Conservation (phyloP, 2,329 filamentous ascomycete genomes). For the Colletotrichum incanum region DNA sequence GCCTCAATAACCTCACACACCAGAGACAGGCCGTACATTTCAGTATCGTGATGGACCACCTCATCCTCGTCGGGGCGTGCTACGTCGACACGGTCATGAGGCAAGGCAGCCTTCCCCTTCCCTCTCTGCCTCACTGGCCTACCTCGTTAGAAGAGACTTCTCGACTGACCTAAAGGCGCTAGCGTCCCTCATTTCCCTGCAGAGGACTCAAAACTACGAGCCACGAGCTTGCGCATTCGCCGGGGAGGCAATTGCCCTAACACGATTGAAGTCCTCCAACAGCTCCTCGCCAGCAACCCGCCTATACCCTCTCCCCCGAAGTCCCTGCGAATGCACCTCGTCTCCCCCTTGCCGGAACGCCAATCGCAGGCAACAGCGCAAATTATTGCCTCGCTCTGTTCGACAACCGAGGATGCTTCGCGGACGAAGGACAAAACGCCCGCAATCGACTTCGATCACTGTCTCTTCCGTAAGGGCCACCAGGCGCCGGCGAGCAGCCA, state of each 20-base stretch:
- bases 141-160: not conserved
- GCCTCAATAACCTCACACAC: not conserved
- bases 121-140: slow-evolving; percentile 39
- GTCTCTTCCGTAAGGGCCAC: slow-evolving; percentile 71
- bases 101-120: slow-evolving; percentile 56
- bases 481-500: slow-evolving; percentile 77
- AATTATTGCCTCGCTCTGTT: slow-evolving; percentile 69
- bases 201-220: slow-evolving; percentile 82
- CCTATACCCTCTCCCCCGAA: slow-evolving; percentile 11
- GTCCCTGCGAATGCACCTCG: slow-evolving; percentile 58
- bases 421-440: slow-evolving; percentile 55
- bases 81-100: slow-evolving; percentile 81
- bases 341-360: slow-evolving; percentile 69
- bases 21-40: not conserved
- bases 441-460: slow-evolving; percentile 67
- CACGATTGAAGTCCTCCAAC: slow-evolving; percentile 78
- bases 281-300: slow-evolving; percentile 62
- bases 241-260: slow-evolving; percentile 84
- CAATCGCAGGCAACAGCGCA: slow-evolving; percentile 65
- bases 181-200: slow-evolving; percentile 77
- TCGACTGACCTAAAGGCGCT: slow-evolving; percentile 25
- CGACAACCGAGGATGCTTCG: slow-evolving; percentile 56
- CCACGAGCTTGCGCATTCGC: slow-evolving; percentile 70
- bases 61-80: slow-evolving; percentile 77
- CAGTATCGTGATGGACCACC: slow-evolving; percentile 62